Percentiles rank a stretch among this genome's conserved stretches.
These are phyloP conservation scores for Gossypium gossypioides DNA, from an alignment of 441 rosid species.

Conservation along the genomic window DNA sequence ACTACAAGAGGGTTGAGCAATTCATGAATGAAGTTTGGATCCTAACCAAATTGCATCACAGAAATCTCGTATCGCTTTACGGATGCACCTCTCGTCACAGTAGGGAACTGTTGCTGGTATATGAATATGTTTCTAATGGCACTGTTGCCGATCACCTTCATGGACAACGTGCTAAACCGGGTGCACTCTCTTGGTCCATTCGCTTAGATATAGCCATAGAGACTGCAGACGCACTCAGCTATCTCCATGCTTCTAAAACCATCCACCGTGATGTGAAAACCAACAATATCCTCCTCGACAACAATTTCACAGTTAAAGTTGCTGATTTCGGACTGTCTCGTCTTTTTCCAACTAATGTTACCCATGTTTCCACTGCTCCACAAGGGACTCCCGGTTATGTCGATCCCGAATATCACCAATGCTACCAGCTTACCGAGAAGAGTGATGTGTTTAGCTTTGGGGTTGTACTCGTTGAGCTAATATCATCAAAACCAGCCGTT, in stretches of 20 bases:
- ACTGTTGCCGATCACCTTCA: slow-evolving; percentile 82
- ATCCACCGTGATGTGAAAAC: slow-evolving; percentile 85
- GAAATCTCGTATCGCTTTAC: slow-evolving; percentile 61
- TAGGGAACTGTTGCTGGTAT: slow-evolving; percentile 70
- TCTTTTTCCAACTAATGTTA: slow-evolving; percentile 39
- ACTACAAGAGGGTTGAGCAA: slow-evolving; percentile 57
- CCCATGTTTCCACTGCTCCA: slow-evolving; percentile 85
- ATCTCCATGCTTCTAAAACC: slow-evolving; percentile 64
- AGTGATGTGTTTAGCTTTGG: slow-evolving; percentile 96
- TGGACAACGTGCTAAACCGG: slow-evolving; percentile 45
- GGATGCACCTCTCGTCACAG: slow-evolving; percentile 83
- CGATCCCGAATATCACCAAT: slow-evolving; percentile 79
- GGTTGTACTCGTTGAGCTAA: slow-evolving; percentile 72
- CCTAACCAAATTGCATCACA: slow-evolving; percentile 59
- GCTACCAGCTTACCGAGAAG: slow-evolving; percentile 72
- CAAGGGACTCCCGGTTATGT: slow-evolving; percentile 93
- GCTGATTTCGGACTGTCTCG: slow-evolving; percentile 84
- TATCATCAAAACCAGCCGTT: slow-evolving; percentile 83
- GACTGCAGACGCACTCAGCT: slow-evolving; percentile 64
- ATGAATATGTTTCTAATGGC: slow-evolving; percentile 76
- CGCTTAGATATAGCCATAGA: slow-evolving; percentile 68
- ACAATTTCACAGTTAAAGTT: slow-evolving; percentile 50
- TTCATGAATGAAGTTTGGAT: slow-evolving; percentile 78
- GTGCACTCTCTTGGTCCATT: slow-evolving; percentile 49
- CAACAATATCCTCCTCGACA: slow-evolving; percentile 63